phyloP scores from a whole-genome alignment of 192 early-diverging fungal species.

The Backusella tuberculispora region DNA sequence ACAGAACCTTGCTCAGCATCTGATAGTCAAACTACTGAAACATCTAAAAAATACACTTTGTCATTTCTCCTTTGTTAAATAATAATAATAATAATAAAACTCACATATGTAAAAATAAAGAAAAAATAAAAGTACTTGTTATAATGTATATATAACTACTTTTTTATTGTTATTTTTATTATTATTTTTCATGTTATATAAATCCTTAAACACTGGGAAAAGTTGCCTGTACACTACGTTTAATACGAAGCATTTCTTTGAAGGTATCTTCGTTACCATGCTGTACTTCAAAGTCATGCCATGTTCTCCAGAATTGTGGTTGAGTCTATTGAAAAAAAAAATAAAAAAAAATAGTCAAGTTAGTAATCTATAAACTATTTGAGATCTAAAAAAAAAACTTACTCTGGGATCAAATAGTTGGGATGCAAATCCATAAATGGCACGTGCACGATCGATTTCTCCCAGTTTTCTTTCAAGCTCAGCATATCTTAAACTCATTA shows the following conservation, averaged over 20 bases:
- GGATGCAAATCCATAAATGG: constrained; percentile 81
- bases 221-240: constrained; percentile 59
- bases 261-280: constrained; percentile 98
- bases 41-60: constrained; percentile 3
- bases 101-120: neutral
- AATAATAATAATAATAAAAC: constrained; percentile 7
- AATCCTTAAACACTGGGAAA: constrained; percentile 28
- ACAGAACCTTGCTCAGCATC: neutral
- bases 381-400: constrained; percentile 24
- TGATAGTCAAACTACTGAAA: neutral
- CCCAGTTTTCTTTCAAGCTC: constrained; percentile 87
- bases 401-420: constrained; percentile 89
- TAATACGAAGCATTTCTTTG: constrained; percentile 96
- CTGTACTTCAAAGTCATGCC: constrained; percentile 97
- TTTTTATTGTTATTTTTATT: neutral
- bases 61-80: constrained; percentile 18
- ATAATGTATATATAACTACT: neutral
- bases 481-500: constrained; percentile 83
- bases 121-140: neutral
- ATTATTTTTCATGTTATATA: constrained; percentile 7
- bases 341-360: neutral
- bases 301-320: constrained; percentile 81
- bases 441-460: constrained; percentile 94
- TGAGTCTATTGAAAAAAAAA: constrained; percentile 41
- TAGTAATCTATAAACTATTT: neutral